A percentile compares a stretch with the other conserved stretches of the same genome.
Evolutionary conservation across 208 protist species (phyloP).

Genomic region (Leishmania turanica): DNA sequence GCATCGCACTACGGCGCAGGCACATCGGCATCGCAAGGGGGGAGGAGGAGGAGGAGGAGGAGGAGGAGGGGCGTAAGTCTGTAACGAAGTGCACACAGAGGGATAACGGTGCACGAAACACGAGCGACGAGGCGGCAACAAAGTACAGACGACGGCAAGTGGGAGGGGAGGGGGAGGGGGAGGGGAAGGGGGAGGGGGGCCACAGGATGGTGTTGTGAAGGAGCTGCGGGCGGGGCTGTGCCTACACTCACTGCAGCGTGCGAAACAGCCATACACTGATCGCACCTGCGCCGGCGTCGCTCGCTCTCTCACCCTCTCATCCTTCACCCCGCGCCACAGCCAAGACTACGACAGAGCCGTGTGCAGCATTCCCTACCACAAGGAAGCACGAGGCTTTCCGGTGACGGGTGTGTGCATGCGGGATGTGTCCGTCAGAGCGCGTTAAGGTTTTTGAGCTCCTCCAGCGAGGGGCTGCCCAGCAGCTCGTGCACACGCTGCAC

Average conservation of each 20-base stretch:
- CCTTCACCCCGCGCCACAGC: background rate
- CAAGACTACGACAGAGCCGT: background rate
- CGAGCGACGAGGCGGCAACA: background rate
- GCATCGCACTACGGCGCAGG: background rate
- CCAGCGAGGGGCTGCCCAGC: constrained; percentile 66
- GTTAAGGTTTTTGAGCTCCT: constrained; percentile 61
- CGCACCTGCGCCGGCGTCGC: background rate
- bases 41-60: too few relatives aligned
- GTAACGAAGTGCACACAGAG: background rate
- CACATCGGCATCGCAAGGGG: background rate
- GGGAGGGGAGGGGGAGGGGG: too few relatives aligned
- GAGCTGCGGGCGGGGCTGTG: background rate
- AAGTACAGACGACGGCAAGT: background rate
- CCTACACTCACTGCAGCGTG: background rate
- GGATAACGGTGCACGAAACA: background rate
- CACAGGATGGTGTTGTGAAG: background rate
- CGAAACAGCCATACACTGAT: background rate
- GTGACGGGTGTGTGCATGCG: background rate
- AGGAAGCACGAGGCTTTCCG: background rate
- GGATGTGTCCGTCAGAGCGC: constrained; percentile 41
- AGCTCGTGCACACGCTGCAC: constrained; percentile 75
- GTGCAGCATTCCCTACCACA: background rate
- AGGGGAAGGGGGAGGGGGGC: too few relatives aligned
- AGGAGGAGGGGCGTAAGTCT: background rate
- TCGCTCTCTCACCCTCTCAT: background rate